These are phyloP conservation scores for Aspergillus chevalieri DNA, from an alignment of 2,329 filamentous ascomycete species.

Conservation along the genomic window DNA sequence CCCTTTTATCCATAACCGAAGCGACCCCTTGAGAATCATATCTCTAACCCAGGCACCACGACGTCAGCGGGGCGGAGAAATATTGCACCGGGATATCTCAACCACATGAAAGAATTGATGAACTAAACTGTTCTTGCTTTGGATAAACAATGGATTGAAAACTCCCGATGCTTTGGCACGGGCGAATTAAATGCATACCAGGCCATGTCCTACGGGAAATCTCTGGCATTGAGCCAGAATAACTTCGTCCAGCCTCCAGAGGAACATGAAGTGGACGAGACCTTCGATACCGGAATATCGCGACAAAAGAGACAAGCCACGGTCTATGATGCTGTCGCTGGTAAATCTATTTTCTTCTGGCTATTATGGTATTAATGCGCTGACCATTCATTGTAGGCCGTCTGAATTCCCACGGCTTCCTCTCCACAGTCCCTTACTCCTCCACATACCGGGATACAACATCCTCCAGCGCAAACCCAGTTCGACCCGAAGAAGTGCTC, in stretches of 20 bases:
- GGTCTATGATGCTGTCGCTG: constrained; percentile 55
- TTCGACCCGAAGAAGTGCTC: constrained; percentile 55
- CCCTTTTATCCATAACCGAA: neutral
- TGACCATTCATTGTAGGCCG: constrained; percentile 31
- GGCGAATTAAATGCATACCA: neutral
- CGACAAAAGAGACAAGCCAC: constrained; percentile 36
- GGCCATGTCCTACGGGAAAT: constrained; percentile 17
- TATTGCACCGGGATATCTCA: constrained; percentile 5
- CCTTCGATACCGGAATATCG: constrained; percentile 7
- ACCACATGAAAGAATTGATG: neutral
- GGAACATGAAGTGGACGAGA: constrained; percentile 6
- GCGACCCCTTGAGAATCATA: neutral
- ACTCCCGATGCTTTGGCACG: constrained; percentile 9
- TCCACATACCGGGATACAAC: constrained; percentile 29
- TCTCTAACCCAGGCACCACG: neutral
- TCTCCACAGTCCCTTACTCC: constrained; percentile 13
- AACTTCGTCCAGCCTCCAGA: constrained; percentile 10
- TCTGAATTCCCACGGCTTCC: constrained; percentile 36
- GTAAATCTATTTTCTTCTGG: constrained; percentile 24
- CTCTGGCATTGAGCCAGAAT: constrained; percentile 16
- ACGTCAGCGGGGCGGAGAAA: constrained; percentile 15
- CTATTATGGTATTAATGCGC: neutral
- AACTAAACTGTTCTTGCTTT: neutral
- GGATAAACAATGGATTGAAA: neutral
- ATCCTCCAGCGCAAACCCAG: constrained; percentile 31